These are phyloP conservation scores for Karstenula rhodostoma DNA, from an alignment of 2,329 filamentous ascomycete genomes.

Conservation along the genomic window DNA sequence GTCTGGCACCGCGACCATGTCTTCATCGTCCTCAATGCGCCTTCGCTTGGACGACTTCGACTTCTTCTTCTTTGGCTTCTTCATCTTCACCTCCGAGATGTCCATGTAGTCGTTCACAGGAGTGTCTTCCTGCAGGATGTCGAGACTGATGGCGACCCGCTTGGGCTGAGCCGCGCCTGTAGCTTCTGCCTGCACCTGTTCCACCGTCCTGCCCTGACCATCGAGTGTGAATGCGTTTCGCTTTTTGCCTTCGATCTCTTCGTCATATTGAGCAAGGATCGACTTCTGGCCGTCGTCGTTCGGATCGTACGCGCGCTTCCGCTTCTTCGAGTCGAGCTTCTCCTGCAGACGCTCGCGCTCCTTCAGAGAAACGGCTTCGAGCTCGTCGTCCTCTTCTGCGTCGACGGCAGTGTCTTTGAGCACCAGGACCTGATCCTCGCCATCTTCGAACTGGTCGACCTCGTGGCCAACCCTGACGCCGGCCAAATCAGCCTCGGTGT, in stretches of 20 bases:
- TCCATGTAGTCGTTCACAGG: constrained; percentile 89
- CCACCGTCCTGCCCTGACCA: constrained; percentile 71
- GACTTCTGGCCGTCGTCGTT: constrained; percentile 72
- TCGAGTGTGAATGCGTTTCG: constrained; percentile 87
- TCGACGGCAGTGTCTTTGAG: constrained; percentile 90
- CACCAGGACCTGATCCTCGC: constrained; percentile 86
- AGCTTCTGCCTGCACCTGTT: constrained; percentile 68
- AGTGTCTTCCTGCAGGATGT: constrained; percentile 70
- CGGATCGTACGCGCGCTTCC: constrained; percentile 87
- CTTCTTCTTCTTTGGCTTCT: constrained; percentile 60
- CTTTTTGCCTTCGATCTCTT: constrained; percentile 92
- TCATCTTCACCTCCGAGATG: constrained; percentile 85
- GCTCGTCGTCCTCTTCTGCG: constrained; percentile 86
- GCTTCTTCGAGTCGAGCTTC: constrained; percentile 86
- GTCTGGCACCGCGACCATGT: constrained; percentile 56
- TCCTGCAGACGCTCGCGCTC: constrained; percentile 78
- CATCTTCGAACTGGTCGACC: constrained; percentile 79
- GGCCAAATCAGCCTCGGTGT: constrained; percentile 84
- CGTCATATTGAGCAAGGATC: constrained; percentile 91
- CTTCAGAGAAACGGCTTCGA: constrained; percentile 77
- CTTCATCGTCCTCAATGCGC: constrained; percentile 64
- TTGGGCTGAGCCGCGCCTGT: constrained; percentile 65
- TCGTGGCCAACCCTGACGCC: constrained; percentile 94
- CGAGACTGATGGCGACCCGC: constrained; percentile 77
- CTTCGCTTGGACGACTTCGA: constrained; percentile 43